A percentile compares a stretch with the other conserved stretches of the same genome.
phyloP scores from a whole-genome alignment of 2,329 filamentous ascomycete genomes.

The Thermoascus crustaceus region DNA sequence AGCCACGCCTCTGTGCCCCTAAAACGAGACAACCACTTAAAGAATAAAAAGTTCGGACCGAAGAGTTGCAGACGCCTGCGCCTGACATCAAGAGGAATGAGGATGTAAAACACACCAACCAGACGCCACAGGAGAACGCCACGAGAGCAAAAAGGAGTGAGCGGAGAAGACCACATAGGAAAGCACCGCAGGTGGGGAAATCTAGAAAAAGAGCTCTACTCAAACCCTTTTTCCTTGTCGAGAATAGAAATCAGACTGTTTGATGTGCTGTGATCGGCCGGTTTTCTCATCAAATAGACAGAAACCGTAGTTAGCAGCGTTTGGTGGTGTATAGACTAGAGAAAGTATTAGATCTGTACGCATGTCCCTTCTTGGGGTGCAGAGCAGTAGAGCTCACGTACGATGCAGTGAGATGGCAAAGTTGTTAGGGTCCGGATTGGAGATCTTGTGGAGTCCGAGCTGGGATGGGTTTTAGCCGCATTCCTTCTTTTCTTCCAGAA shows the following conservation, averaged over 20 bases:
- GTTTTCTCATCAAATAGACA: constrained; percentile 72
- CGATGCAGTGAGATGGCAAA: constrained; percentile 77
- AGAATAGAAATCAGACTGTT: constrained; percentile 67
- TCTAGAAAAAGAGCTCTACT: constrained; percentile 3
- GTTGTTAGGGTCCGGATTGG: constrained; percentile 61
- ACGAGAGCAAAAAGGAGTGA: background rate
- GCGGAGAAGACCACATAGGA: background rate
- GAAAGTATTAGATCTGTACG: constrained; percentile 6
- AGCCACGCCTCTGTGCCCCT: too few relatives aligned
- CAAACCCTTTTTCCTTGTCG: constrained; percentile 34
- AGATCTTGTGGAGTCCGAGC: constrained; percentile 75
- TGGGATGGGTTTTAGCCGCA: constrained; percentile 26
- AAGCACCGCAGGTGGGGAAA: too few relatives aligned
- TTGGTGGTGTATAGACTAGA: constrained; percentile 73
- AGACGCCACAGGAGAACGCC: too few relatives aligned
- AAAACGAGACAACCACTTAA: too few relatives aligned
- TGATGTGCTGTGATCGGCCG: constrained; percentile 63
- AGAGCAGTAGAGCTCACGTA: too few relatives aligned
- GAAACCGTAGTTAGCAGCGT: constrained; percentile 75
- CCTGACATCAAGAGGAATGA: too few relatives aligned
- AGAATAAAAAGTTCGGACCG: too few relatives aligned
- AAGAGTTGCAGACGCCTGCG: too few relatives aligned
- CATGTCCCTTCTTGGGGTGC: too few relatives aligned
- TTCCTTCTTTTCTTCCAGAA: background rate
- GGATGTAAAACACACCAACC: too few relatives aligned